phyloP scores from a whole-genome alignment of 2,329 filamentous ascomycete species.

The Penicillium sclerotiorum region DNA sequence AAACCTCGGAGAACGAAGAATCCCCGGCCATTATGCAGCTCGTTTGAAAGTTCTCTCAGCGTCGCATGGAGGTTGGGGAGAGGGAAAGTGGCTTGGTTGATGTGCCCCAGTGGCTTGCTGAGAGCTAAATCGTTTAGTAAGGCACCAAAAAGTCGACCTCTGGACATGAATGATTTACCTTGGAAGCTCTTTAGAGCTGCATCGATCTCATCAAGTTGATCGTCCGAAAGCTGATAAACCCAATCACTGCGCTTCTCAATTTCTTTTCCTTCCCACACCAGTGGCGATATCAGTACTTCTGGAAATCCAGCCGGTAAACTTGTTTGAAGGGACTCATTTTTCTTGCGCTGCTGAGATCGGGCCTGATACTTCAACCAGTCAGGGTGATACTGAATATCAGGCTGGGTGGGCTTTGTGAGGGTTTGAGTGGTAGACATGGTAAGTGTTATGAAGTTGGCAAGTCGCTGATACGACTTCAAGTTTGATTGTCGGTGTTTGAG shows the following conservation, averaged over 20 bases:
- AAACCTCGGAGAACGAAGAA: conserved; percentile 51
- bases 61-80: conserved; percentile 38
- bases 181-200: conserved; percentile 47
- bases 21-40: conserved; percentile 45
- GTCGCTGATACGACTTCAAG: background rate
- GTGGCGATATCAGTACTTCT: conserved; percentile 39
- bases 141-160: background rate
- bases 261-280: conserved; percentile 52
- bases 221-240: conserved; percentile 30
- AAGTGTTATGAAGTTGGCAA: background rate
- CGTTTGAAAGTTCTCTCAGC: conserved; percentile 37
- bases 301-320: conserved; percentile 48
- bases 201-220: conserved; percentile 49
- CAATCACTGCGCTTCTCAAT: conserved; percentile 40
- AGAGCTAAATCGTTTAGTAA: conserved; percentile 34
- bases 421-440: conserved; percentile 21
- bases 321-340: conserved; percentile 17
- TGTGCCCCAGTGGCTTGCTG: conserved; percentile 27
- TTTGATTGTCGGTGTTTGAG: background rate
- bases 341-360: conserved; percentile 20
- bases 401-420: conserved; percentile 17
- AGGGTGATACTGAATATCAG: conserved; percentile 28
- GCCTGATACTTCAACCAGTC: conserved; percentile 25
- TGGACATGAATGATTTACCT: conserved; percentile 23
- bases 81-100: conserved; percentile 51